Base-by-base conservation (phyloP, 1,139 yeast genomes). In the Candida freyschussii region DNA sequence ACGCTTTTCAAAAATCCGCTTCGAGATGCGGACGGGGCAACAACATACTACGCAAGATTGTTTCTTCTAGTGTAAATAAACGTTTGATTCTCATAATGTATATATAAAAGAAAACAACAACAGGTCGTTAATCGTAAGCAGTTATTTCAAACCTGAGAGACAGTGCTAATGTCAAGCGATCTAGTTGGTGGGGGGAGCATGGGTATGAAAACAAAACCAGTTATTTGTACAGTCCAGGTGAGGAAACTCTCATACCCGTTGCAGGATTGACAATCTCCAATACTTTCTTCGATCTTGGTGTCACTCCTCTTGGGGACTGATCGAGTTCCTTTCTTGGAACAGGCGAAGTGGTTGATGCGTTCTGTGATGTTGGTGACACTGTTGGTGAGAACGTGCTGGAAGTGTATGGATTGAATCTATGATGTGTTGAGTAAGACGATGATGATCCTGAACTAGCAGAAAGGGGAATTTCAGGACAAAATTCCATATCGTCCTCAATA, bases 251-350 rank as follows among this genome's bases (percentile, higher is more conserved):
- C 62, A 78, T 56, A 30, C 86, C 86, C 5, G 93, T 82, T 34
- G 72, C 75, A 7, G 94, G 94, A 55, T 83, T 80, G 41, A 84
- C 78, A 45, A 83, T 83, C 53, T 82, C 91, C 52, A 84, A 59
- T 6, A 79, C 75, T 47, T 76, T 75, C 53, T 71, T 74, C 24
- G 69, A 67, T 44, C 83, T 62, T 19, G 81, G 81, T 5, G 83
- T 73, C 34, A 46, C 33, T 11, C 33, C 43, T 27, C 44, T 37
- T 23, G 49, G 50, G 26, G 32, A 26, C 13, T 33, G 34, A 10
- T 25, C 16, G 5, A 11, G 16, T 2, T 37, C 42, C 13, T 40
- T 45, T 37, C 44, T 44, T 9, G 43, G 29, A 2, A 38, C 19
- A n/a, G 50, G 50, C 45, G 45, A 44, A 18, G 44, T 40, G 12